Conservation (phyloP, 1,284 basidiomycete genomes). For the Cryptococcus sp. region DNA sequence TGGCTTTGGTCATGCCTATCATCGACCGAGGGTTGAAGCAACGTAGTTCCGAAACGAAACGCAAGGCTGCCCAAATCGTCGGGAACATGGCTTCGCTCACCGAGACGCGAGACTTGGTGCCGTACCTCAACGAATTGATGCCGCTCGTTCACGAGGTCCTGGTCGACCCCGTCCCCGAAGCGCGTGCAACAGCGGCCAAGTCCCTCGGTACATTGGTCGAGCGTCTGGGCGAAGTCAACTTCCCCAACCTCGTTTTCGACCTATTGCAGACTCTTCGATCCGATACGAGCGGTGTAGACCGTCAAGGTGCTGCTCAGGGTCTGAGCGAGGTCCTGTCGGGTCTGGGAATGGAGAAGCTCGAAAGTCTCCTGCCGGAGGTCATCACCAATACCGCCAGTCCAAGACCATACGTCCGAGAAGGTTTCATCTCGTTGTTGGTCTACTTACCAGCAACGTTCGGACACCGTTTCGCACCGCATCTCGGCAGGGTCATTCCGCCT, state of each 20-base stretch:
- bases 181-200: slow-evolving; percentile 94
- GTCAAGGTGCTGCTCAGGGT: slow-evolving; percentile 95
- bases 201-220: slow-evolving; percentile 96
- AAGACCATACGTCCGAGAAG: slow-evolving; percentile 89
- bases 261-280: slow-evolving; percentile 87
- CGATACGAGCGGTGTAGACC: slow-evolving; percentile 92
- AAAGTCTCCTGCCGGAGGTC: slow-evolving; percentile 91
- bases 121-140: slow-evolving; percentile 83
- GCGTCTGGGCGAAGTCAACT: slow-evolving; percentile 90
- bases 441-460: slow-evolving; percentile 97
- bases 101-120: slow-evolving; percentile 95
- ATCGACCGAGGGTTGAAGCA: slow-evolving; percentile 91
- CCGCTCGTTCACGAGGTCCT: slow-evolving; percentile 91
- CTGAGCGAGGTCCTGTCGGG: slow-evolving; percentile 94
- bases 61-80: slow-evolving; percentile 94
- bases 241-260: slow-evolving; percentile 93
- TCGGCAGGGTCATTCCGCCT: slow-evolving; percentile 90
- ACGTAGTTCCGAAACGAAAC: slow-evolving; percentile 89
- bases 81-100: slow-evolving; percentile 95
- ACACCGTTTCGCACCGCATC: slow-evolving; percentile 87
- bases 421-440: slow-evolving; percentile 96
- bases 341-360: slow-evolving; percentile 94
- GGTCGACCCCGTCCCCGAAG: slow-evolving; percentile 94
- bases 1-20: slow-evolving; percentile 96
- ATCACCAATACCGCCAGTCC: slow-evolving; percentile 88